Conservation (phyloP, 257 asterid species). For the Cruciata laevipes region DNA sequence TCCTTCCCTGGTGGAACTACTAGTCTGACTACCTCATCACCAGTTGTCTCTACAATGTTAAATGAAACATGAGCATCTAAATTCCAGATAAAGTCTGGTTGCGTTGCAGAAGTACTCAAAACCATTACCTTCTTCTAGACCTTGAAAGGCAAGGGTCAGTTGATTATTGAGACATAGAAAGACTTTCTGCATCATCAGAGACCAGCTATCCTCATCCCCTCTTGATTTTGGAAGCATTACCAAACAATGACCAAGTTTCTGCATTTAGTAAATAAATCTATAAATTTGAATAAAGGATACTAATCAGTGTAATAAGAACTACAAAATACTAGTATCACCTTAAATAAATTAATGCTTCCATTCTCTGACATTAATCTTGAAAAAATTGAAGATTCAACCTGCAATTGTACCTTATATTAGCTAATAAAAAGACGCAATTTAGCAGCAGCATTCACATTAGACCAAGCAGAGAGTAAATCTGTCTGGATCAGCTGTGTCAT, state of each 20-base stretch:
- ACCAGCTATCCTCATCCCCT: constrained; percentile 87
- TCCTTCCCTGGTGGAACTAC: constrained; percentile 73
- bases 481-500: neutral
- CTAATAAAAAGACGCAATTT: neutral
- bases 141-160: constrained; percentile 65
- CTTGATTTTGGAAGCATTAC: constrained; percentile 77
- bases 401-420: constrained; percentile 18
- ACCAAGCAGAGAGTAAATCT: neutral
- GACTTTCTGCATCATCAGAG: constrained; percentile 61
- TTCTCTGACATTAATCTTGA: constrained; percentile 67
- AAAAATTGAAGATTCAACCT: constrained; percentile 82
- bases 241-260: constrained; percentile 71
- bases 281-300: constrained; percentile 11
- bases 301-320: constrained; percentile 13
- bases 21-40: constrained; percentile 46
- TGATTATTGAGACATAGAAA: constrained; percentile 53
- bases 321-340: constrained; percentile 46
- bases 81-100: constrained; percentile 21
- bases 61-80: constrained; percentile 14
- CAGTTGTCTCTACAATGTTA: constrained; percentile 43
- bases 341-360: constrained; percentile 37
- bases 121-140: constrained; percentile 77
- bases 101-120: constrained; percentile 11
- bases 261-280: constrained; percentile 29
- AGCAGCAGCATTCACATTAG: constrained; percentile 4